Percentiles rank a stretch among this genome's conserved stretches.
Conservation (phyloP, 164 flowering plant species). For the Magnolia sinica region DNA sequence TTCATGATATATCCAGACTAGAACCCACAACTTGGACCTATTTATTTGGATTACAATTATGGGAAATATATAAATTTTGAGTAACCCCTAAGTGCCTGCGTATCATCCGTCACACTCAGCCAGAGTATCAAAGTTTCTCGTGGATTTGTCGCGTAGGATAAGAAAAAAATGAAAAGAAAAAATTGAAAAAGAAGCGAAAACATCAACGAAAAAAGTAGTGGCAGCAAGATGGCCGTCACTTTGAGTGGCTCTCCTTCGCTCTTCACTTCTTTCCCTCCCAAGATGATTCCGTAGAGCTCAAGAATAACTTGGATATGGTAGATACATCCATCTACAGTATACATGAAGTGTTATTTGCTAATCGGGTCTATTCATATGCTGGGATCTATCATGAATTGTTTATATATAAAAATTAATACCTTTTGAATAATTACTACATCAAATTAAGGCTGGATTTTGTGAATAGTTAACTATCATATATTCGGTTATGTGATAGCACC, state of each 20-base stretch:
- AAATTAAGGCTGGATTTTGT: too few species aligned
- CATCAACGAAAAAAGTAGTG: constrained; percentile 5
- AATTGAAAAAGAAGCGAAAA: not conserved
- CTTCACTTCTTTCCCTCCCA: not conserved
- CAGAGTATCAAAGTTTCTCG: too few species aligned
- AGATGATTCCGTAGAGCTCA: not conserved
- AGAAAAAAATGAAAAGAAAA: not conserved
- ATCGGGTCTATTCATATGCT: not conserved
- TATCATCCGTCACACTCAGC: too few species aligned
- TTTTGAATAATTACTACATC: too few species aligned
- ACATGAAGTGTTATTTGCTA: not conserved
- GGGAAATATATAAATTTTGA: too few species aligned
- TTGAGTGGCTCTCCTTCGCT: constrained; percentile 9
- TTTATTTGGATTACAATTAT: too few species aligned
- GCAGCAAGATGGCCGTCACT: constrained; percentile 6
- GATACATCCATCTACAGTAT: not conserved
- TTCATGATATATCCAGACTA: too few species aligned
- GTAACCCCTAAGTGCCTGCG: too few species aligned
- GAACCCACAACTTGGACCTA: too few species aligned
- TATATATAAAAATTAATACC: too few species aligned
- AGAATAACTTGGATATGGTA: not conserved
- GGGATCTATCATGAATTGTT: not conserved
- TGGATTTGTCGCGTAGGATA: constrained; percentile 8
- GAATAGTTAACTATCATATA: too few species aligned
- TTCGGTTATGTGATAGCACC: too few species aligned